These are phyloP conservation scores for Xylariaceae sp. DNA, from an alignment of 2,329 filamentous ascomycete genomes.

Conservation along the genomic window DNA sequence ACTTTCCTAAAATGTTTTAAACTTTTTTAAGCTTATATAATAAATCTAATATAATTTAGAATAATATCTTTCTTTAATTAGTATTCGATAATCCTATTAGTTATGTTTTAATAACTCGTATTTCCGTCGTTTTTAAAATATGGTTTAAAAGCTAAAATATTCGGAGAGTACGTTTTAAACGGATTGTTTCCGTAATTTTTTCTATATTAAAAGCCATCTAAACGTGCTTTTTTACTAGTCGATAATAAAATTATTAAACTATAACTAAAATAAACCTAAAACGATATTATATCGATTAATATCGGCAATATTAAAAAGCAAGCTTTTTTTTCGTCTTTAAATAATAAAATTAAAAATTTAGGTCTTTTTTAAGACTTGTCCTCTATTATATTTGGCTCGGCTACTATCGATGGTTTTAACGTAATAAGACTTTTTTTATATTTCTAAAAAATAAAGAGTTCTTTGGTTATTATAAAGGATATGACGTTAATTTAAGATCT, in stretches of 20 bases:
- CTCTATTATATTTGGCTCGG: neutral
- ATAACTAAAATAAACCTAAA: too few relatives aligned
- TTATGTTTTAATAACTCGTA: too few relatives aligned
- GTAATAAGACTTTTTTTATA: neutral
- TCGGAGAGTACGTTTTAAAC: neutral
- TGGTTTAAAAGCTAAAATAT: neutral
- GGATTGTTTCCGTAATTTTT: neutral
- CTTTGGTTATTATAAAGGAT: neutral
- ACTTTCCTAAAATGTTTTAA: too few relatives aligned
- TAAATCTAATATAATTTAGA: neutral
- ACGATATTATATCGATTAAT: neutral
- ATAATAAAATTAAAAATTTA: too few relatives aligned
- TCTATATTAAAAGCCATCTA: neutral
- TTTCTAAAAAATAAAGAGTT: neutral
- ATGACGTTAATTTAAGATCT: neutral
- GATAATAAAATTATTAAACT: neutral
- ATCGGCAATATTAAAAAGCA: neutral
- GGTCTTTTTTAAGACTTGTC: too few relatives aligned
- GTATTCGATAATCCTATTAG: neutral
- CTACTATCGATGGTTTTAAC: neutral
- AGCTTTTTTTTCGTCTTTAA: neutral
- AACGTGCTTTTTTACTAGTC: neutral
- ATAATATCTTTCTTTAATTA: neutral
- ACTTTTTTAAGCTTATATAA: neutral
- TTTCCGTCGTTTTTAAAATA: too few relatives aligned